A percentile compares a stretch with the other conserved stretches of the same genome.
Conservation (phyloP, 192 early-diverging fungal species). For the Coemansia sp. region DNA sequence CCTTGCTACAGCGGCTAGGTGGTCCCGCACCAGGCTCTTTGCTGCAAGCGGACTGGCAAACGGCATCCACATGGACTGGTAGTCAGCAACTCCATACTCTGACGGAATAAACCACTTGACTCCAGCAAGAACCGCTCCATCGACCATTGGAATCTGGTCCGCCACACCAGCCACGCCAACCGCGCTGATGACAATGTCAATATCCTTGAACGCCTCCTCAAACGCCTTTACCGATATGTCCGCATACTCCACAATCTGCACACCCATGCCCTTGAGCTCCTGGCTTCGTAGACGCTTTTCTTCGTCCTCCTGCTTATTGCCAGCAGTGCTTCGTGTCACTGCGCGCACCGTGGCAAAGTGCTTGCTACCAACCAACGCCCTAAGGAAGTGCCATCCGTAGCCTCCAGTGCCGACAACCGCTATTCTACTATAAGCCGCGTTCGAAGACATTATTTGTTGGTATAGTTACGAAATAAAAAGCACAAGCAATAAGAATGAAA, state of each 20-base stretch:
- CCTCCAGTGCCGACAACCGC: constrained; percentile 50
- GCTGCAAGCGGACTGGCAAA: constrained; percentile 42
- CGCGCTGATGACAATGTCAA: constrained; percentile 39
- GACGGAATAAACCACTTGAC: constrained; percentile 54
- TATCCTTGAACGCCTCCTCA: constrained; percentile 19
- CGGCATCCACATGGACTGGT: constrained; percentile 34
- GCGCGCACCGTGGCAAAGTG: constrained; percentile 32
- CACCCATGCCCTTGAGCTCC: constrained; percentile 18
- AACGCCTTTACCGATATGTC: constrained; percentile 11
- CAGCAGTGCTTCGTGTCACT: constrained; percentile 25
- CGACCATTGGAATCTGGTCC: constrained; percentile 40
- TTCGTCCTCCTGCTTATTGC: neutral
- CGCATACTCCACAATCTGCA: constrained; percentile 25
- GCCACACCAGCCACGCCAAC: constrained; percentile 24
- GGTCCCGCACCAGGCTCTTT: constrained; percentile 20
- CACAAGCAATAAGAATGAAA: neutral
- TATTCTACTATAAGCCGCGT: constrained; percentile 21
- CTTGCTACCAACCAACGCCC: constrained; percentile 17
- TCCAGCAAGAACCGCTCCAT: constrained; percentile 35
- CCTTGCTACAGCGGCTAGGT: constrained; percentile 16
- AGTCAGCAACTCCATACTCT: constrained; percentile 42
- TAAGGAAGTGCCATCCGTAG: constrained; percentile 33
- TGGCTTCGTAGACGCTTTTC: constrained; percentile 26
- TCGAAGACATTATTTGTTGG: constrained; percentile 1
- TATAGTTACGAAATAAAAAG: neutral